Base-by-base conservation (phyloP, 2,329 filamentous ascomycete genomes). In the Colletotrichum siamense region DNA sequence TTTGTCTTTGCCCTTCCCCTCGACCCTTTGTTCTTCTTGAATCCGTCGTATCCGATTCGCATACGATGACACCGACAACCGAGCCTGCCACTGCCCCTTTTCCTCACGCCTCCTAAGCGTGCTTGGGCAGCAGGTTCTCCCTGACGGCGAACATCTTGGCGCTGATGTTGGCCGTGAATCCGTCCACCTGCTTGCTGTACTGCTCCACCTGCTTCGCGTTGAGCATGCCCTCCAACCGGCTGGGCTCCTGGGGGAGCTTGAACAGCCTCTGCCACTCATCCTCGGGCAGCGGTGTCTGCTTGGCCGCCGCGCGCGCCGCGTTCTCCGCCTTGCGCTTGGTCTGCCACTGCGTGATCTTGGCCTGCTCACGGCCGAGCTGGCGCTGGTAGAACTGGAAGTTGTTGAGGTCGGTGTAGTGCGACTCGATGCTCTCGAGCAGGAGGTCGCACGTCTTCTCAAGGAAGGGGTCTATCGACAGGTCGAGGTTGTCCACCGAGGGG, bases 131-230 rank as follows among this genome's bases (percentile, higher is more conserved):
- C 80, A 94, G 84, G 85, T 92, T 93, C 79, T 92, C 92, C 84
- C 96, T 94, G 77, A 98, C 95, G 52, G 96, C 96, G 86, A 99
- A 99, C 96, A 99, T 98, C 93, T 99, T 99, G 79, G 95, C 93
- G 78, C 92, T 98, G 80, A 98, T 94, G 79, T 93, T 94, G 72
- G 97, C 96, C 64, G 96, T 96, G 86, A 99, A 99, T 52, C 95
- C 95, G 86, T 99, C 97, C 75, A 99, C 95, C 89, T 99, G 97
- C 88, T 96, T 94, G 83, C 96, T 95, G 88, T 99, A 99, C 88
- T 99, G 96, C 88, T 99, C 96, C 71, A 98, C 96, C 89, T 99
- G 97, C 87, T 96, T 92, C 78, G 95, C 96, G 85, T 98, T 98
- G 83, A 99, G 90, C 91, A 99, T 95, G 79, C 94, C 95, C 89